Evolutionary conservation across 805 yeast genomes (phyloP).

Genomic region (Middelhovenomyces tepae): DNA sequence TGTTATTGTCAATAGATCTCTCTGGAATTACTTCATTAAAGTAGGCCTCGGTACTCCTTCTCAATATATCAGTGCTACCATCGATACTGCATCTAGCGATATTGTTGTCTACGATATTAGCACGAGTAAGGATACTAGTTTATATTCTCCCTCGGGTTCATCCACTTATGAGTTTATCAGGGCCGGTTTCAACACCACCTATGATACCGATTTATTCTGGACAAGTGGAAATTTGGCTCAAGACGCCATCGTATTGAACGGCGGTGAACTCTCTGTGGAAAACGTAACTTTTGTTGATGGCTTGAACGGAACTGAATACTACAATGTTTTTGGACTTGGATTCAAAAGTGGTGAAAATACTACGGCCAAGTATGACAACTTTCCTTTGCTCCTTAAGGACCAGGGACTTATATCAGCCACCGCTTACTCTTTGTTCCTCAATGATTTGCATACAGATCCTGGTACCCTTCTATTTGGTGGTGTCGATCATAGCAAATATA

Average conservation of each 20-base stretch:
- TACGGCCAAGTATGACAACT: conserved; percentile 24
- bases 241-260: conserved; percentile 51
- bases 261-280: conserved; percentile 36
- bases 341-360: neutral
- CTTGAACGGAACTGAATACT: conserved; percentile 49
- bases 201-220: conserved; percentile 22
- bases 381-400: conserved; percentile 28
- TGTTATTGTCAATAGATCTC: conserved; percentile 18
- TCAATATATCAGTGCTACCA: conserved; percentile 43
- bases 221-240: conserved; percentile 44
- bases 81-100: conserved; percentile 76
- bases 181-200: conserved; percentile 25
- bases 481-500: conserved; percentile 34
- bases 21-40: conserved; percentile 23
- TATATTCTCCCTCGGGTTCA: conserved; percentile 31
- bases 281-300: conserved; percentile 68
- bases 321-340: conserved; percentile 41
- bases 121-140: conserved; percentile 37
- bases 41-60: conserved; percentile 46
- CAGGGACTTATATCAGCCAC: conserved; percentile 33
- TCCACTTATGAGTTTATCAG: conserved; percentile 31
- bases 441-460: conserved; percentile 23
- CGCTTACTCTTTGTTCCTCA: conserved; percentile 41
- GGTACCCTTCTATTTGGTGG: conserved; percentile 39
- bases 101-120: conserved; percentile 55